A percentile compares a stretch with the other conserved stretches of the same genome.
These are phyloP conservation scores for Myriosclerotinia scirpicola DNA, from an alignment of 2,329 filamentous ascomycete species.

Conservation along the genomic window DNA sequence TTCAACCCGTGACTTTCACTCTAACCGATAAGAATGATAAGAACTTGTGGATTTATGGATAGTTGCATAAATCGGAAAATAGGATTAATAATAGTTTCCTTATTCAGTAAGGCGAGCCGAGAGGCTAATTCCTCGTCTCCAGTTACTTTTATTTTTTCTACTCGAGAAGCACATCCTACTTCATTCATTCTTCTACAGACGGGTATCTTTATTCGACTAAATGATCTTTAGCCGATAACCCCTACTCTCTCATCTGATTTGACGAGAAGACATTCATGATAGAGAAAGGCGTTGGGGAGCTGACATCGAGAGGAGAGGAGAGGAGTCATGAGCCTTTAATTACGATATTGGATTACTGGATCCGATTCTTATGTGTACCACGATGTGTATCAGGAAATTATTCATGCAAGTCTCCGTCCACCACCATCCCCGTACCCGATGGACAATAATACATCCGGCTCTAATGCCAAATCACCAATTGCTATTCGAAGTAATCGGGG, in stretches of 20 bases:
- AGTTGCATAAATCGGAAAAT: background rate
- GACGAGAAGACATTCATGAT: background rate
- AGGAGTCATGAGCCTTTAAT: background rate
- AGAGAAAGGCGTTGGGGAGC: background rate
- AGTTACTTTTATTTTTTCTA: constrained; percentile 1
- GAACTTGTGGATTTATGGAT: background rate
- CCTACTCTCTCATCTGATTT: background rate
- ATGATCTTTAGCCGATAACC: background rate
- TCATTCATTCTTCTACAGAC: background rate
- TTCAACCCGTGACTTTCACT: background rate
- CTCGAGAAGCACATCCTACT: background rate
- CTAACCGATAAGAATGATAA: constrained; percentile 14
- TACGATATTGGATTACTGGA: background rate
- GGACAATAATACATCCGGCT: background rate
- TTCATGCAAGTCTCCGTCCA: constrained; percentile 7
- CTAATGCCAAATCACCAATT: background rate
- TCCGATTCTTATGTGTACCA: background rate
- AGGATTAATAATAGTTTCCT: background rate
- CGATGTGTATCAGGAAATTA: constrained; percentile 7
- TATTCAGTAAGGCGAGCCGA: constrained; percentile 4
- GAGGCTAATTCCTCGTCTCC: constrained; percentile 11
- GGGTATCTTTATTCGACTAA: background rate
- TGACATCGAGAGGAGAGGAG: background rate
- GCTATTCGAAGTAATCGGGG: constrained; percentile 41
- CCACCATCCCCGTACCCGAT: background rate